Conservation (phyloP, 352 stramenopile species). For the Lagenidium giganteum region DNA sequence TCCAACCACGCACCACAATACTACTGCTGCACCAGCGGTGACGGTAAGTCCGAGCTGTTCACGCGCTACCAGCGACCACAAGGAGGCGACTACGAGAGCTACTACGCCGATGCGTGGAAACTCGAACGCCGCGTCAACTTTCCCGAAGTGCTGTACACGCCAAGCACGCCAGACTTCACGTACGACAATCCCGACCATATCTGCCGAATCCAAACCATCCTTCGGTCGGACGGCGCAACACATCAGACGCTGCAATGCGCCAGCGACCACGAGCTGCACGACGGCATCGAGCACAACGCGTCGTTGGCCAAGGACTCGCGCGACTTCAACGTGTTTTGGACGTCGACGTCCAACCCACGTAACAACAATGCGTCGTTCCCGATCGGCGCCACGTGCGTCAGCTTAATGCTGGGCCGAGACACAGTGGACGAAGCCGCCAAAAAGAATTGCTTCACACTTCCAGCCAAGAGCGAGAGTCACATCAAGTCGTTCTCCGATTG, state of each 20-base stretch:
- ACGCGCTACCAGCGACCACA: conserved; percentile 27
- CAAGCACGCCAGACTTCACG: conserved; percentile 20
- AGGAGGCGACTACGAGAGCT: conserved; percentile 24
- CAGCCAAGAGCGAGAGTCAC: not conserved
- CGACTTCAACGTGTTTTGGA: conserved; percentile 34
- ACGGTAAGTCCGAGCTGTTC: conserved; percentile 20
- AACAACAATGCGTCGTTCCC: conserved; percentile 55
- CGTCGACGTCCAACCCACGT: conserved; percentile 24
- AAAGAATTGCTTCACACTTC: not conserved
- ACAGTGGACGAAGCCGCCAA: conserved; percentile 7
- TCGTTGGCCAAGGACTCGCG: conserved; percentile 22
- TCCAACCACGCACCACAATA: conserved; percentile 20
- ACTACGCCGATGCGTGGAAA: conserved; percentile 30
- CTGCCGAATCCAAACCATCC: conserved; percentile 24
- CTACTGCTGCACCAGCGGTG: conserved; percentile 28
- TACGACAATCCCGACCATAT: conserved; percentile 24
- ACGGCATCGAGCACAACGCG: conserved; percentile 9
- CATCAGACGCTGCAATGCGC: conserved; percentile 28
- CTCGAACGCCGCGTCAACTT: conserved; percentile 26
- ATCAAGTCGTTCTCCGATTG: conserved; percentile 10
- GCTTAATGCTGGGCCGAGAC: conserved; percentile 6
- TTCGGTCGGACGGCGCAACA: conserved; percentile 17
- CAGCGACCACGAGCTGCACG: conserved; percentile 3
- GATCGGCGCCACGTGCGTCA: conserved; percentile 28
- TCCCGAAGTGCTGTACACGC: conserved; percentile 25